Evolutionary conservation across 2,329 filamentous ascomycete species (phyloP), one percentile per base, ranked within the genome.

Genomic region (Hyphodiscus sp.): DNA sequence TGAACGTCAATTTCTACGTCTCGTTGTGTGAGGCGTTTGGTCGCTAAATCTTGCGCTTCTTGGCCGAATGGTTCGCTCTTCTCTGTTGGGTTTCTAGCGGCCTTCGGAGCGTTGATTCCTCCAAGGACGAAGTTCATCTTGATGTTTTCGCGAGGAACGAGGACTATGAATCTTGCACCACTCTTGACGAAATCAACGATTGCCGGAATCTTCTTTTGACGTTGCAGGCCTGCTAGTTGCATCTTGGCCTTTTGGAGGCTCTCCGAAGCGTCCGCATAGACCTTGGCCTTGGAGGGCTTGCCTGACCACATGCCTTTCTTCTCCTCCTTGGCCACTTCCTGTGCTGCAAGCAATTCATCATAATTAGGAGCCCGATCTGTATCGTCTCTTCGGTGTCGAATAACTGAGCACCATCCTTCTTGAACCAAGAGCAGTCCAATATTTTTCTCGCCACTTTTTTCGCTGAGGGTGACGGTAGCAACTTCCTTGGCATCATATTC

Each of bases 161-260:
- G 76, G 38, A 99, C 79, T 23, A 90, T 95, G 72, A 97, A 99
- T 61, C 94, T 83, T 42, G 91, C 95, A 29, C 89, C 94, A n/a
- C 91, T 89, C 74, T 97, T 96, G 76, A 95, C 94, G 70, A 95
- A 99, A 71, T 99, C 94, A 43, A 99, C 91, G 62, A 99, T 79
- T 11, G 88, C 94, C 8, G 94, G 91, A 2, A 97, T 86, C 71
- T 89, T 92, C 77, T 90, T 92, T 70, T 96, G 91, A 51, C 92
- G 83, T 57, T 94, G 89, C 30, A 99, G 79, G 20, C 90, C 85
- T 11, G 89, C 87, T 41, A 95, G 80, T 70, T 96, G 91, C 51
- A 96, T 86, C 79, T 96, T 97, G 58, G 94, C 94, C 73, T 96
- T 96, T 70, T 97, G 92, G 7, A 92, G 74, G 56, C 81, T 91